Conservation (phyloP, 768 basidiomycete species). For the Leccinum subtestaceum region DNA sequence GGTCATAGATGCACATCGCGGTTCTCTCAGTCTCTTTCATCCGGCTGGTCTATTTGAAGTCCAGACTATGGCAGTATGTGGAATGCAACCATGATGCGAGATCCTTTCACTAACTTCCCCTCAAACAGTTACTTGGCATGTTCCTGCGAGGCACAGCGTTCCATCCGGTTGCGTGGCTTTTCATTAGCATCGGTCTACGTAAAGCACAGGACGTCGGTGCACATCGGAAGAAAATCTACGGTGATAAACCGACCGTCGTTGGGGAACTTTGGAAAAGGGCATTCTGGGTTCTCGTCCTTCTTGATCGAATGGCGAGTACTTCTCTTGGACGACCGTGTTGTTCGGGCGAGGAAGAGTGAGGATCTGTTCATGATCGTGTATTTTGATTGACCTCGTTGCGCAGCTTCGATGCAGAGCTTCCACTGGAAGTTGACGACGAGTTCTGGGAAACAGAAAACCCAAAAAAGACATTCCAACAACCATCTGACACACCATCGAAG, state of each 20-base stretch:
- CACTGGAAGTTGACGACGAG: constrained; percentile 79
- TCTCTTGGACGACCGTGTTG: constrained; percentile 55
- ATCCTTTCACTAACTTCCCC: constrained; percentile 7
- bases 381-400: constrained; percentile 11
- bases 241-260: constrained; percentile 44
- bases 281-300: constrained; percentile 67
- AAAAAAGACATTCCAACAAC: constrained; percentile 62
- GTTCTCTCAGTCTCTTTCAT: constrained; percentile 49
- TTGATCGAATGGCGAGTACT: constrained; percentile 56
- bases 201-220: constrained; percentile 77
- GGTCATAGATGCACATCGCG: constrained; percentile 47
- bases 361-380: not conserved
- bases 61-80: constrained; percentile 51
- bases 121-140: constrained; percentile 47
- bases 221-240: constrained; percentile 63
- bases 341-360: constrained; percentile 67
- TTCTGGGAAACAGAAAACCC: constrained; percentile 65
- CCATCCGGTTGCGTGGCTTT: constrained; percentile 52
- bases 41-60: constrained; percentile 62
- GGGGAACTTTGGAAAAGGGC: constrained; percentile 77
- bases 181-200: constrained; percentile 51
- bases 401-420: constrained; percentile 81
- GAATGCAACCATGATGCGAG: constrained; percentile 4
- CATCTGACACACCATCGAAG: constrained; percentile 52
- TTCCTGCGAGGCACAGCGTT: constrained; percentile 52